Evolutionary conservation across 345 rosid genomes (phyloP).

Genomic region (Microcos paniculata): DNA sequence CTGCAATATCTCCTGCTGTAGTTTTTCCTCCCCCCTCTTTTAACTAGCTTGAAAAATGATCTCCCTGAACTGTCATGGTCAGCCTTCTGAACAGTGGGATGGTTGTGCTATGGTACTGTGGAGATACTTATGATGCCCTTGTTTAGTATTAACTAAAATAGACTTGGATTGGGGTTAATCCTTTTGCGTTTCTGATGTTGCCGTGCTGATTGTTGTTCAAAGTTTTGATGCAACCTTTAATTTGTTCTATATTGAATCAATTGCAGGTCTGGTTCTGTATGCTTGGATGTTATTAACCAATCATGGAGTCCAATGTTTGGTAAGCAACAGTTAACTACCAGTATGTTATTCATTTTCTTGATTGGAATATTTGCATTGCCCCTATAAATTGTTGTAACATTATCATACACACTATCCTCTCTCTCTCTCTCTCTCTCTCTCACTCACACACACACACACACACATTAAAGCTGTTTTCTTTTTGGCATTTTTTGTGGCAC

Average conservation of each 20-base stretch:
- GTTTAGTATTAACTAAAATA: background rate
- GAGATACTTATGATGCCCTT: background rate
- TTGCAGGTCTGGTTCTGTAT: conserved; percentile 68
- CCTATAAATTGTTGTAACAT: background rate
- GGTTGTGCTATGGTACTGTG: background rate
- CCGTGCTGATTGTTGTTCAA: background rate
- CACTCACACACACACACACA: too few relatives aligned
- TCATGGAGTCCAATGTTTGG: conserved; percentile 89
- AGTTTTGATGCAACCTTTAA: background rate
- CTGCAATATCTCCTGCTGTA: background rate
- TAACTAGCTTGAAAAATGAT: background rate
- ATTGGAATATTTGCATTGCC: background rate
- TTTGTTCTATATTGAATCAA: conserved; percentile 8
- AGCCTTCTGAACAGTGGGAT: background rate
- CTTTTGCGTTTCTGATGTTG: background rate
- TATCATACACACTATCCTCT: background rate
- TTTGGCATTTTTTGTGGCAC: background rate
- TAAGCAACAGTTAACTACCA: conserved; percentile 22
- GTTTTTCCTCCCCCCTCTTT: background rate
- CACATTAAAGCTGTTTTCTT: background rate
- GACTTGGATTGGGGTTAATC: background rate
- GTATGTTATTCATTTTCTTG: background rate
- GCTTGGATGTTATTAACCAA: conserved; percentile 76
- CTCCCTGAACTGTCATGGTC: background rate
- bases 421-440: too few relatives aligned